Percentiles rank a stretch among this genome's conserved stretches.
Conservation (phyloP, 768 basidiomycete species). For the Strobilomyces confusus region DNA sequence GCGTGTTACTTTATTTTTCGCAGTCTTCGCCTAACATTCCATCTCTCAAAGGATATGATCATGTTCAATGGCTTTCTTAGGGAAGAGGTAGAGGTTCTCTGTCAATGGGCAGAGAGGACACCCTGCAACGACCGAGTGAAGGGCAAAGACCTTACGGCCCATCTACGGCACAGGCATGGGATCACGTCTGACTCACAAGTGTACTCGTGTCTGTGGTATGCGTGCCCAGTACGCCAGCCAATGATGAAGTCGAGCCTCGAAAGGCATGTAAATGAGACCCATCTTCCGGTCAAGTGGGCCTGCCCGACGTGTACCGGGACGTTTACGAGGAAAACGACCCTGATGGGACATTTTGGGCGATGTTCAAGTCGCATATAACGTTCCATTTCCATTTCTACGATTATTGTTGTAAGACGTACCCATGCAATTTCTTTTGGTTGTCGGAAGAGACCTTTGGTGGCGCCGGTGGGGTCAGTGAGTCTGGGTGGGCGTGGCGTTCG, state of each 20-base stretch:
- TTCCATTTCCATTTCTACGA: no score
- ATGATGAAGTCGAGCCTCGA: background rate
- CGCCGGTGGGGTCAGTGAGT: no score
- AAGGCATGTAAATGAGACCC: background rate
- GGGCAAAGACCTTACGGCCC: background rate
- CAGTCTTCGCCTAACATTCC: background rate
- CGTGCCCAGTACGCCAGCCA: background rate
- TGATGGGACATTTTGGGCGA: background rate
- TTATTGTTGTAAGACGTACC: no score
- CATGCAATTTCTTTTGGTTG: no score
- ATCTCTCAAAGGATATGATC: background rate
- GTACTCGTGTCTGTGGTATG: background rate
- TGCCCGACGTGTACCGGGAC: conserved; percentile 2
- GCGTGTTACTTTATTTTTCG: background rate
- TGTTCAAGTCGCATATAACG: background rate
- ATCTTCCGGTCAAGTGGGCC: background rate
- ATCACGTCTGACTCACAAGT: background rate
- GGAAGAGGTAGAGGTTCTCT: background rate
- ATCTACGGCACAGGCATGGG: background rate
- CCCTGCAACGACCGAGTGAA: conserved; percentile 2
- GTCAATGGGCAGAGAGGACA: background rate
- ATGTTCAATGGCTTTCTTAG: background rate
- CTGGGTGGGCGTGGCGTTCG: no score
- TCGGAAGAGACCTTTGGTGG: no score
- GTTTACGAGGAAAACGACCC: conserved; percentile 2